Evolutionary conservation across 345 rosid species (phyloP).

Genomic region (Corymbia maculata): DNA sequence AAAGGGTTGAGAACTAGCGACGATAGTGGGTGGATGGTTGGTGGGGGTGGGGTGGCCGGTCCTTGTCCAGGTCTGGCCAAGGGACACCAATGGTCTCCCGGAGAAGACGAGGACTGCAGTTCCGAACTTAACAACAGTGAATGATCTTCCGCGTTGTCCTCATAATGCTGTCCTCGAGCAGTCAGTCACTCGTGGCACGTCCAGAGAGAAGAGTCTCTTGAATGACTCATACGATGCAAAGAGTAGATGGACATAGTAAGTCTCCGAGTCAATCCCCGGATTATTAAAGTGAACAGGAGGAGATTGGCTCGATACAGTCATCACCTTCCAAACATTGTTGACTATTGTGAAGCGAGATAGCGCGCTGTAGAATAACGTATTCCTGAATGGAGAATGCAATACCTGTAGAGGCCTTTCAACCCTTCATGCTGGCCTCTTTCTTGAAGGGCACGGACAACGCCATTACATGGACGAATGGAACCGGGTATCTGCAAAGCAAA

Average conservation of each 20-base stretch:
- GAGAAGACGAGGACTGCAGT: background rate
- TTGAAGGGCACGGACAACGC: conserved; percentile 55
- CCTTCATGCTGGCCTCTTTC: conserved; percentile 68
- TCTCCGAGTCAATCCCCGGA: conserved; percentile 81
- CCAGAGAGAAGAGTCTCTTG: conserved; percentile 41
- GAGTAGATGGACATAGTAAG: conserved; percentile 73
- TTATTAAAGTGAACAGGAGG: conserved; percentile 4
- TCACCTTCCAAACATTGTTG: background rate
- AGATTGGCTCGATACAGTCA: background rate
- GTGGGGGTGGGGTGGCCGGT: no score
- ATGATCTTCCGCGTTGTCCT: background rate
- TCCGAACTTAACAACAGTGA: background rate
- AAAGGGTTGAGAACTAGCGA: no score
- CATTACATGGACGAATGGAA: conserved; percentile 40
- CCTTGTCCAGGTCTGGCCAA: no score
- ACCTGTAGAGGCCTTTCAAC: conserved; percentile 77
- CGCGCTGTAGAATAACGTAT: background rate
- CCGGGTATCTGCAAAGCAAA: conserved; percentile 57
- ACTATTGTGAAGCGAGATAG: background rate
- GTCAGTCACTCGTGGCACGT: conserved; percentile 6
- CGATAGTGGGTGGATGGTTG: no score
- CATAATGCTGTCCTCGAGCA: conserved; percentile 4
- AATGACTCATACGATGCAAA: conserved; percentile 79
- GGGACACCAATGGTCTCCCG: background rate
- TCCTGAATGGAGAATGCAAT: background rate